Conservation (phyloP, 139 green algal species). For the Chlamydomonas incerta region DNA sequence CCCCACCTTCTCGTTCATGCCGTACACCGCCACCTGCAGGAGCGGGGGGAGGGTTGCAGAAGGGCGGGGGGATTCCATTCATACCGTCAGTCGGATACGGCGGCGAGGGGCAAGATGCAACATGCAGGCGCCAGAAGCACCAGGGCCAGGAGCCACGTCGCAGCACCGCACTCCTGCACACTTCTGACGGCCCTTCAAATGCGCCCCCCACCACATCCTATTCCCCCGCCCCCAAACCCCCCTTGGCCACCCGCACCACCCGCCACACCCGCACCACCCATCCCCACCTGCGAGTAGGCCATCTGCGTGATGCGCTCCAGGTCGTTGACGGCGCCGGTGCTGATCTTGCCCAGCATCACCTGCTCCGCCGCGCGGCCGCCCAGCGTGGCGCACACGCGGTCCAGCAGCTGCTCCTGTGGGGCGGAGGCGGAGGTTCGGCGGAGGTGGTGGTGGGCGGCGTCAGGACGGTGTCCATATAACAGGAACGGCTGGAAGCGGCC, state of each 20-base stretch:
- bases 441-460: neutral
- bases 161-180: neutral
- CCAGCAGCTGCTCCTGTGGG: conserved; percentile 86
- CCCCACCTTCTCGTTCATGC: conserved; percentile 96
- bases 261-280: too few relatives aligned
- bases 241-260: conserved; percentile 66
- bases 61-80: too few relatives aligned
- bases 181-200: neutral
- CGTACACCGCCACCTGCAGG: conserved; percentile 91
- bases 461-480: too few relatives aligned
- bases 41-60: too few relatives aligned
- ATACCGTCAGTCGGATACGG: too few relatives aligned
- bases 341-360: conserved; percentile 97
- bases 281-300: conserved; percentile 88
- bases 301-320: conserved; percentile 98
- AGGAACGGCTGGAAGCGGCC: too few relatives aligned
- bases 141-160: too few relatives aligned
- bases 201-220: too few relatives aligned
- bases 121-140: too few relatives aligned
- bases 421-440: neutral
- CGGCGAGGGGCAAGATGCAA: too few relatives aligned
- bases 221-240: neutral
- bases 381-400: conserved; percentile 95
- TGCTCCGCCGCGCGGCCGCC: conserved; percentile 96
- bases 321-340: conserved; percentile 98